phyloP scores from a whole-genome alignment of 2,329 filamentous ascomycete genomes.

The Xylariaceae sp. region DNA sequence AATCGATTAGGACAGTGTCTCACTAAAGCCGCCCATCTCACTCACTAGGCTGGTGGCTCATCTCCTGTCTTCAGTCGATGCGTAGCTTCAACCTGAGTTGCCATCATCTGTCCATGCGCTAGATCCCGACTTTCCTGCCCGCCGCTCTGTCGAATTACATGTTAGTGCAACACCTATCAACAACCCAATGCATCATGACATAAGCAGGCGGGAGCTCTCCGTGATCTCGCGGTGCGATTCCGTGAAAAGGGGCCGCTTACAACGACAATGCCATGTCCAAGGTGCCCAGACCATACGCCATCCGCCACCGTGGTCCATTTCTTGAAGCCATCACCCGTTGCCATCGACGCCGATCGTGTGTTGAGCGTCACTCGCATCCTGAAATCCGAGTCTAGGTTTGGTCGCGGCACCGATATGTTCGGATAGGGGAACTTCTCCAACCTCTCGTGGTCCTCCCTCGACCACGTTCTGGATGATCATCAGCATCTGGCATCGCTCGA shows the following conservation, averaged over 20 bases:
- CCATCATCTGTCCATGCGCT: conserved; percentile 14
- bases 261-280: conserved; percentile 22
- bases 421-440: conserved; percentile 11
- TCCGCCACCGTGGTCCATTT: conserved; percentile 23
- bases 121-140: conserved; percentile 24
- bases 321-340: conserved; percentile 20
- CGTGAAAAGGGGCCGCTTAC: too few relatives aligned
- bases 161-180: neutral
- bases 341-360: conserved; percentile 21
- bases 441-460: conserved; percentile 6
- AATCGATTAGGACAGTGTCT: neutral
- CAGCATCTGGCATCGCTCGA: too few relatives aligned
- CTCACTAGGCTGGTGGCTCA: conserved; percentile 24
- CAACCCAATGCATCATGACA: neutral
- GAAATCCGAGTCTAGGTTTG: conserved; percentile 23
- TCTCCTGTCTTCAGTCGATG: conserved; percentile 22
- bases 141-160: conserved; percentile 15
- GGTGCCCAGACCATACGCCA: conserved; percentile 23
- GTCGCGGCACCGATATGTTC: conserved; percentile 19
- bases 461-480: conserved; percentile 3
- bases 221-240: neutral
- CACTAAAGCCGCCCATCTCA: neutral
- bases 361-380: conserved; percentile 24
- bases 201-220: too few relatives aligned
- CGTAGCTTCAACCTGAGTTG: conserved; percentile 23